These are phyloP conservation scores for Phytophthora rubi DNA, from an alignment of 352 stramenopile genomes.

Conservation along the genomic window DNA sequence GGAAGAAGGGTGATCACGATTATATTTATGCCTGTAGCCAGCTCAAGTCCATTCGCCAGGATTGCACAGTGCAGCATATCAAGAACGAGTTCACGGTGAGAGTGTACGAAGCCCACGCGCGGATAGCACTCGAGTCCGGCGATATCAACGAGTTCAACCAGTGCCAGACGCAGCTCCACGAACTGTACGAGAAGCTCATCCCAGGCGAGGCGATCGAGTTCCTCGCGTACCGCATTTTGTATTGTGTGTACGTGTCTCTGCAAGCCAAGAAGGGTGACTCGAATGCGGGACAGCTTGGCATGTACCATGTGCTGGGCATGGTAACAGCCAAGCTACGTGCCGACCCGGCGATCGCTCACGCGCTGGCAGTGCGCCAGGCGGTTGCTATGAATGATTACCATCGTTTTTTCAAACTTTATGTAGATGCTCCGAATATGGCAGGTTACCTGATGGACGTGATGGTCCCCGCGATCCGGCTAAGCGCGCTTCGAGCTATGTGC, in stretches of 20 bases:
- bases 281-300: conserved; percentile 85
- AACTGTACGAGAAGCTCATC: conserved; percentile 86
- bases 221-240: conserved; percentile 89
- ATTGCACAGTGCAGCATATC: conserved; percentile 98
- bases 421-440: conserved; percentile 89
- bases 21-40: conserved; percentile 98
- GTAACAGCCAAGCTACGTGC: conserved; percentile 59
- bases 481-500: conserved; percentile 85
- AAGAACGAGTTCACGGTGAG: conserved; percentile 97
- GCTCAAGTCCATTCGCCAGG: conserved; percentile 99
- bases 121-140: conserved; percentile 94
- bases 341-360: conserved; percentile 68
- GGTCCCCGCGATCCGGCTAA: conserved; percentile 81
- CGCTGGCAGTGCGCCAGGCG: conserved; percentile 79
- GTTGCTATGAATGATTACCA: conserved; percentile 89
- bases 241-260: conserved; percentile 90
- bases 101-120: conserved; percentile 98
- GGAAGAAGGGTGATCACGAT: conserved; percentile 86
- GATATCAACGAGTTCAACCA: conserved; percentile 98
- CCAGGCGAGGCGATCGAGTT: conserved; percentile 84
- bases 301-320: conserved; percentile 80
- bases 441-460: conserved; percentile 91
- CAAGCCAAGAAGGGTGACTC: conserved; percentile 88
- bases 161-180: conserved; percentile 90
- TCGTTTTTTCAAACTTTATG: conserved; percentile 90